phyloP scores from a whole-genome alignment of 2,329 filamentous ascomycete species.

The Atkinsonella hypoxylon region DNA sequence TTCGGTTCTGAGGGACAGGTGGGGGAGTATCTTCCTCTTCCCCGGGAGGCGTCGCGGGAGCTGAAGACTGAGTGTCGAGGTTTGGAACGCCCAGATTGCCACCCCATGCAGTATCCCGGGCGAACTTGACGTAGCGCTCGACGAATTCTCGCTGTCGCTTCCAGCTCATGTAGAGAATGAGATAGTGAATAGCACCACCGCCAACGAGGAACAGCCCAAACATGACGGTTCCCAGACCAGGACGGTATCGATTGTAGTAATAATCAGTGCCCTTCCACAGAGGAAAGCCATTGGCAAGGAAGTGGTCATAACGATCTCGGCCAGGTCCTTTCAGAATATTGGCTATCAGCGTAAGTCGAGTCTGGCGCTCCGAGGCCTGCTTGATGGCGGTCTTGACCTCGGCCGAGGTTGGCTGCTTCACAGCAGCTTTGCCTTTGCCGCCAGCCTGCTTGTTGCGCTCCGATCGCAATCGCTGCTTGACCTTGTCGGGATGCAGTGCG shows the following conservation, averaged over 20 bases:
- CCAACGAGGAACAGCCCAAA: constrained; percentile 69
- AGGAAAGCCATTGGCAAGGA: constrained; percentile 85
- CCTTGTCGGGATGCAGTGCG: constrained; percentile 87
- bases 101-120: constrained; percentile 80
- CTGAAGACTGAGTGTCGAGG: constrained; percentile 37
- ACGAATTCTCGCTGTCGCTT: constrained; percentile 86
- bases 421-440: constrained; percentile 41
- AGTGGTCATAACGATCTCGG: constrained; percentile 88
- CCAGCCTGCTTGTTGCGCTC: constrained; percentile 46
- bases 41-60: constrained; percentile 29
- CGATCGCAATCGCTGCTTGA: constrained; percentile 68
- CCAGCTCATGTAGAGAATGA: constrained; percentile 74
- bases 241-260: constrained; percentile 91
- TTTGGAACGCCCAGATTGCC: constrained; percentile 65
- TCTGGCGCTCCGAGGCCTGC: constrained; percentile 69
- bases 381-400: constrained; percentile 73
- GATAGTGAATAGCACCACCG: constrained; percentile 79
- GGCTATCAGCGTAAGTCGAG: constrained; percentile 71
- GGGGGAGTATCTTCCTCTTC: constrained; percentile 37
- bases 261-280: constrained; percentile 96
- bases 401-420: constrained; percentile 58
- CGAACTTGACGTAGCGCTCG: constrained; percentile 81
- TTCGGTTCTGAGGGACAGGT: constrained; percentile 60
- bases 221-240: constrained; percentile 77
- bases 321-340: constrained; percentile 73